Conservation (phyloP, 2,329 filamentous ascomycete genomes). For the Scleromitrula shiraiana region DNA sequence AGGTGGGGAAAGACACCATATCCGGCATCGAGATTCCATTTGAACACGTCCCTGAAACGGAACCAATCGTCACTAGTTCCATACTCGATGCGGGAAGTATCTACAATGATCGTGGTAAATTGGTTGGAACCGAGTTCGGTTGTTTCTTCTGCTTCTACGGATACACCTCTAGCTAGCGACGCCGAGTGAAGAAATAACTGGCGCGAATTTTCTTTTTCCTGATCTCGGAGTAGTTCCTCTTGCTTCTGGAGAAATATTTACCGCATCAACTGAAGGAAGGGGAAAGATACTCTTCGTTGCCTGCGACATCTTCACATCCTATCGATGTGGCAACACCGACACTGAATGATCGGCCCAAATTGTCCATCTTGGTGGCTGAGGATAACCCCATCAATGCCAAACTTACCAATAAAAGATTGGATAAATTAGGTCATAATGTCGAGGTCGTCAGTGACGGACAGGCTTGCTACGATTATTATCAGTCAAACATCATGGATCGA, state of each 20-base stretch:
- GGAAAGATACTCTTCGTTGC: not conserved
- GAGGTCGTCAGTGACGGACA: slow-evolving; percentile 72
- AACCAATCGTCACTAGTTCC: no score
- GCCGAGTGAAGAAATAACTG: not conserved
- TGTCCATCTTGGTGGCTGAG: slow-evolving; percentile 67
- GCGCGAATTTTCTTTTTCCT: slow-evolving; percentile 1
- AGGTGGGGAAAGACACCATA: slow-evolving; percentile 16
- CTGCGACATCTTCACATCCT: no score
- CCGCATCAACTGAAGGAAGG: not conserved
- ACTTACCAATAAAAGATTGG: slow-evolving; percentile 70
- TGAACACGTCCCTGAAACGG: slow-evolving; percentile 10
- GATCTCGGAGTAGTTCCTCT: not conserved
- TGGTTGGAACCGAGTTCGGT: slow-evolving; percentile 1
- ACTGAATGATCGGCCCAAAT: no score
- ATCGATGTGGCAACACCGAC: no score
- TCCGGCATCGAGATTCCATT: slow-evolving; percentile 21
- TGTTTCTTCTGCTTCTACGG: not conserved
- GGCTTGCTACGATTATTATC: slow-evolving; percentile 67
- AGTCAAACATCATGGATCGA: slow-evolving; percentile 50
- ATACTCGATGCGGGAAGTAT: not conserved
- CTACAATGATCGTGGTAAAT: not conserved
- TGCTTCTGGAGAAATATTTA: not conserved
- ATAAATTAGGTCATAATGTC: slow-evolving; percentile 66
- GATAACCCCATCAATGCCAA: slow-evolving; percentile 84
- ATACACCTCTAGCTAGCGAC: slow-evolving; percentile 3